phyloP scores from a whole-genome alignment of 495 filamentous ascomycete species.

The Aspergillus indologenus region DNA sequence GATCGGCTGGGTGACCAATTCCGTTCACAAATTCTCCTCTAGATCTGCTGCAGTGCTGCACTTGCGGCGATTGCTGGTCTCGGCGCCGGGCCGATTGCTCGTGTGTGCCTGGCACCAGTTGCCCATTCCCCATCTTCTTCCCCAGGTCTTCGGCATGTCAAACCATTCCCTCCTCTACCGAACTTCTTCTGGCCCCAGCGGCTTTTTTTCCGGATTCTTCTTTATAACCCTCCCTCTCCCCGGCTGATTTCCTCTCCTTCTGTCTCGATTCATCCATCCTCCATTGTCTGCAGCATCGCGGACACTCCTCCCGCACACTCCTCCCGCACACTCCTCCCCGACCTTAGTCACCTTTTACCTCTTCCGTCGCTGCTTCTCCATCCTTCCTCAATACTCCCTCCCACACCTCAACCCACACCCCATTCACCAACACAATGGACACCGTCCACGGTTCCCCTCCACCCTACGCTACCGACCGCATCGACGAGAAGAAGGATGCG shows the following conservation, averaged over 20 bases:
- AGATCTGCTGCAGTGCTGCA: too few relatives aligned
- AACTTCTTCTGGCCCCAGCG: too few relatives aligned
- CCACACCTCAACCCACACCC: not conserved
- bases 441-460: not conserved
- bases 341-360: too few relatives aligned
- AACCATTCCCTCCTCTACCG: not conserved
- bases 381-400: not conserved
- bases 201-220: not conserved
- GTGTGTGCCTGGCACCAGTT: not conserved
- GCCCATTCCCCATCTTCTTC: not conserved
- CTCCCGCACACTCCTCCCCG: too few relatives aligned
- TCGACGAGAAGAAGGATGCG: constrained; percentile 5
- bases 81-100: not conserved
- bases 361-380: too few relatives aligned
- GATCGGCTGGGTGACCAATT: not conserved
- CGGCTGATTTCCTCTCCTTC: too few relatives aligned
- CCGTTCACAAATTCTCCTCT: not conserved
- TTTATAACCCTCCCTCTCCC: not conserved
- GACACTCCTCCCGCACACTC: too few relatives aligned
- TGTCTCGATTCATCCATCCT: too few relatives aligned
- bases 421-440: constrained; percentile 17
- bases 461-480: constrained; percentile 1
- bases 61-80: not conserved
- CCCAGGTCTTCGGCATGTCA: not conserved
- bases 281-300: too few relatives aligned